Conservation (phyloP, 176 grass and related monocot genomes). For the Musa beccarii region DNA sequence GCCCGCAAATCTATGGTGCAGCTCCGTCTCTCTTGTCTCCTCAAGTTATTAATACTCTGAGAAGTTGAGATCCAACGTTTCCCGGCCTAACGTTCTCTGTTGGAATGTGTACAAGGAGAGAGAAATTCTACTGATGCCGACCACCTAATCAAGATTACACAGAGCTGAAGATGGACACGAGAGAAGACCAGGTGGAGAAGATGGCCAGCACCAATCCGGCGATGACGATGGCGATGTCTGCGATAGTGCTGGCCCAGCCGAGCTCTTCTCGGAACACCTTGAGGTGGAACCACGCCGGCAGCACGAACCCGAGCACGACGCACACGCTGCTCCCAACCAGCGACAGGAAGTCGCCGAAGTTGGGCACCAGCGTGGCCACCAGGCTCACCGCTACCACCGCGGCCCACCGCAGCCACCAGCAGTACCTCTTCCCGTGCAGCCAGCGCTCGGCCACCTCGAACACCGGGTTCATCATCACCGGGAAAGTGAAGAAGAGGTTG, state of each 20-base stretch:
- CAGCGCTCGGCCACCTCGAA: conserved; percentile 84
- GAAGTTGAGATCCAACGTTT: no score
- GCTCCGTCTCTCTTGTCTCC: no score
- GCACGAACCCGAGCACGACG: conserved; percentile 25
- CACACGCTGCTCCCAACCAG: no score
- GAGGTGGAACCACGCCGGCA: conserved; percentile 71
- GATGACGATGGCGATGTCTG: conserved; percentile 40
- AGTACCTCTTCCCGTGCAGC: conserved; percentile 52
- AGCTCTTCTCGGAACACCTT: conserved; percentile 55
- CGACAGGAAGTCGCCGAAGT: no score
- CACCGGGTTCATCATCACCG: conserved; percentile 88
- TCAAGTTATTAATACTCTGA: no score
- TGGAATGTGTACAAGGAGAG: no score
- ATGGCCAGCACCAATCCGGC: conserved; percentile 37
- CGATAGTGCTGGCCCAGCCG: conserved; percentile 21
- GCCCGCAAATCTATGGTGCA: no score
- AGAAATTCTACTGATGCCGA: no score
- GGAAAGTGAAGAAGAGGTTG: conserved; percentile 94
- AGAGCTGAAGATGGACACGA: conserved; percentile 48
- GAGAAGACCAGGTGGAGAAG: conserved; percentile 75
- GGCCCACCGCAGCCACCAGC: conserved; percentile 65
- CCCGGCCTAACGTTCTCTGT: no score
- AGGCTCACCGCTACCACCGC: conserved; percentile 52
- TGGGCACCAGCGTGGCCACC: conserved; percentile 24
- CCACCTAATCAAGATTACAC: no score